Evolutionary conservation across 2,329 filamentous ascomycete species (phyloP).

Genomic region (Scedosporium dehoogii): DNA sequence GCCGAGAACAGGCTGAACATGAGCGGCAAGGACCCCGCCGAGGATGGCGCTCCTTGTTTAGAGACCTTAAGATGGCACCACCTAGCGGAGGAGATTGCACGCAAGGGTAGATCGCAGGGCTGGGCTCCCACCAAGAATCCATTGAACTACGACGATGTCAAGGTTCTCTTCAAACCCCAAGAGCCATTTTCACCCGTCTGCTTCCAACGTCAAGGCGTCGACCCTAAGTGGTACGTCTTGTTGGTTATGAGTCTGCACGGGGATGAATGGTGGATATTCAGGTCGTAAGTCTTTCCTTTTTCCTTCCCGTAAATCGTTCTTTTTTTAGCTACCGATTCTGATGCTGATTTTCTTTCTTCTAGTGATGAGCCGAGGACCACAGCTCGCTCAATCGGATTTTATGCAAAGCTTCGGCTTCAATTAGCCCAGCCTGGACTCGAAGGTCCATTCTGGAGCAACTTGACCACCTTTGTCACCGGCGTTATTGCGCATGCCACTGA

Average conservation of each 20-base stretch:
- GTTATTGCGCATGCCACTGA: constrained; percentile 42
- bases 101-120: constrained; percentile 50
- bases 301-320: neutral
- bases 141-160: constrained; percentile 43
- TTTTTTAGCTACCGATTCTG: neutral
- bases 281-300: constrained; percentile 39
- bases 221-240: constrained; percentile 60
- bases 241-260: constrained; percentile 61
- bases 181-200: constrained; percentile 57
- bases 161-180: constrained; percentile 51
- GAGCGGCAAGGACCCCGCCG: constrained; percentile 40
- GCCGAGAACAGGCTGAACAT: constrained; percentile 57
- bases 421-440: constrained; percentile 33
- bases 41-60: constrained; percentile 47
- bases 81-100: constrained; percentile 50
- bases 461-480: constrained; percentile 38
- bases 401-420: constrained; percentile 32
- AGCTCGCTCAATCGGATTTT: constrained; percentile 15
- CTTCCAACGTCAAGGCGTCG: constrained; percentile 65
- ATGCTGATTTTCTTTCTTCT: neutral
- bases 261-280: constrained; percentile 70
- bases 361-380: constrained; percentile 7
- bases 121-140: constrained; percentile 48
- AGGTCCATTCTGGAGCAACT: constrained; percentile 40
- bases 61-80: constrained; percentile 53